Conservation (phyloP, 2,329 filamentous ascomycete species). For the Trichophyton mentagrophytes region DNA sequence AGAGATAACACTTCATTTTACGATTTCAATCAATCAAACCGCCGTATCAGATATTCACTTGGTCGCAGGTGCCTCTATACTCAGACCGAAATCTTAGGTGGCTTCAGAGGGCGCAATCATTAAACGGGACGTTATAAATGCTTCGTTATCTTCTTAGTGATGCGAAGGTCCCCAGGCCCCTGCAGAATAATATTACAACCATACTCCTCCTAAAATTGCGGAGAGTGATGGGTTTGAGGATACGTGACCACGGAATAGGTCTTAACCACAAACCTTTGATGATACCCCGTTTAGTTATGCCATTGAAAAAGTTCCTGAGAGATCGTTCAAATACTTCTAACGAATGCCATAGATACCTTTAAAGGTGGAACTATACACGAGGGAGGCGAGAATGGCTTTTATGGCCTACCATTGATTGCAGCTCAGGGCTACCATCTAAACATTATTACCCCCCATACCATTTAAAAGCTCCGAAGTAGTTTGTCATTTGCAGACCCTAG, state of each 20-base stretch:
- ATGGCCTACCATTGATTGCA: background rate
- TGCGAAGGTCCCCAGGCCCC: background rate
- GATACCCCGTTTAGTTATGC: background rate
- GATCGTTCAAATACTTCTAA: background rate
- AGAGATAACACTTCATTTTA: background rate
- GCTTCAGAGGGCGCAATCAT: background rate
- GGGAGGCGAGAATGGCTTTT: background rate
- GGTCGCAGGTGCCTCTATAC: background rate
- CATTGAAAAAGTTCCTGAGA: background rate
- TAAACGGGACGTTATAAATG: conserved; percentile 2
- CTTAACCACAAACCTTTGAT: background rate
- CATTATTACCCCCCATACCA: background rate
- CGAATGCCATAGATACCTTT: background rate
- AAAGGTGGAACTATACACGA: background rate
- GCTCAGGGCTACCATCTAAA: background rate
- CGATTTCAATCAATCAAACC: background rate
- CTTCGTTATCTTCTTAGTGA: background rate
- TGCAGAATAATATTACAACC: background rate
- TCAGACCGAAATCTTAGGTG: background rate
- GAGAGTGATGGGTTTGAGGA: background rate
- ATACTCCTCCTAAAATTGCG: background rate
- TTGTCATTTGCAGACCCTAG: background rate
- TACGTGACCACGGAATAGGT: background rate
- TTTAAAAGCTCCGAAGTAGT: background rate
- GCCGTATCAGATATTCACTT: background rate